Base-by-base conservation (phyloP, 108 stramenopile species). In the Aurantiochytrium sp. region DNA sequence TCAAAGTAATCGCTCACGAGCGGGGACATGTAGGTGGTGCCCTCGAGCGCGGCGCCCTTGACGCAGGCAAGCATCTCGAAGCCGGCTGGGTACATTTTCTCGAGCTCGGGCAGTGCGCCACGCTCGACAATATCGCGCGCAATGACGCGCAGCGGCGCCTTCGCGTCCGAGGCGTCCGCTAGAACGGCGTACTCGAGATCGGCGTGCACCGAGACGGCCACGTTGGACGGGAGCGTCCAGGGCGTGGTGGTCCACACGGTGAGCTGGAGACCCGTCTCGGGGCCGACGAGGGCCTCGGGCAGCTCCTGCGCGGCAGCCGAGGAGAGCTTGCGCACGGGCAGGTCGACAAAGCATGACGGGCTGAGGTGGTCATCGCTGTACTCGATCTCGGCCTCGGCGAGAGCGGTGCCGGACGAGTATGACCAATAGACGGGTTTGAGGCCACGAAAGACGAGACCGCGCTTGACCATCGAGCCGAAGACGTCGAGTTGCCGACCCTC, bases 181-280 rank as follows among this genome's bases (percentile, higher is more conserved):
- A 97, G 95, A n/a, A 97, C 92, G 36, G 95, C 95, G 89, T 99
- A 99, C 39, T 92, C 92, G 86, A 98, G 87, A 4, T 96, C 94
- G 12, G 95, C 95, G 88, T 97, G 96, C 53, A 98, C 94, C 32
- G 97, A 97, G 19, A 99, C 95, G 4, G 97, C 98, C 85, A 97
- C 88, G 92, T 98, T 99, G 85, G 95, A 94, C 4, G 98, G 99
- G 39, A 99, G 88, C 4, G 99, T 99, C 99, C 99, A 99, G 2
- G 99, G 99, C 17, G 99, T 99, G 54, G 99, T 99, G 53, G 99
- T 99, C 99, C 99, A 99, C 90, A 98, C 87, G 87, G 97, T 97
- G 39, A 96, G 97, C 0, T 96, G 95, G 91, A 98, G 94, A 22
- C 15, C 69, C 36, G 4, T 15, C 37, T 22, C 54, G 36, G 19